Conservation (phyloP, 805 yeast genomes). For the Schizosaccharomyces lindneri region DNA sequence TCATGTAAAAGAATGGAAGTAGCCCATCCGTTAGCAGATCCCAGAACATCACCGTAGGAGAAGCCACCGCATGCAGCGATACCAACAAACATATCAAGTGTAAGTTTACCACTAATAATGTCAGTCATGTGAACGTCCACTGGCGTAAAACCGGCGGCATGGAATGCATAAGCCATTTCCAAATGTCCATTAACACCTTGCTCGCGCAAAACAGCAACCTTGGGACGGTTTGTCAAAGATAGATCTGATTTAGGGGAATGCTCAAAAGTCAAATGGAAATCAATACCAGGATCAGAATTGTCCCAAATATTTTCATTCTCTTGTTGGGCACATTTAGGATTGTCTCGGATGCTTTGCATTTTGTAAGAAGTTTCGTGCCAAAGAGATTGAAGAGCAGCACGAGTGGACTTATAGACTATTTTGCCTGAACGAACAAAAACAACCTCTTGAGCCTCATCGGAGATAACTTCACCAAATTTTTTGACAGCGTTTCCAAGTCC, state of each 20-base stretch:
- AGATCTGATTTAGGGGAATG: conserved; percentile 1
- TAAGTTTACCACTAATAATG: conserved; percentile 44
- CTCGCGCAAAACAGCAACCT: conserved; percentile 87
- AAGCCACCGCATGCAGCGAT: conserved; percentile 97
- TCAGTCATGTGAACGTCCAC: conserved; percentile 95
- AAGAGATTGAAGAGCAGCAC: conserved; percentile 49
- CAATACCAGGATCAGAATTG: conserved; percentile 72
- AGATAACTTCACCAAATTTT: conserved; percentile 38
- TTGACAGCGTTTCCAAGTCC: conserved; percentile 34
- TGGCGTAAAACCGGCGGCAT: conserved; percentile 82
- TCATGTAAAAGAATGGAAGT: conserved; percentile 75
- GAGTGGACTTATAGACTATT: conserved; percentile 26
- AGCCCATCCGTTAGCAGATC: conserved; percentile 99
- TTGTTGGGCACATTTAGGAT: conserved; percentile 72
- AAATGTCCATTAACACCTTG: conserved; percentile 96
- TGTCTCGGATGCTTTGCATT: conserved; percentile 78
- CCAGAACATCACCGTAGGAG: conserved; percentile 93
- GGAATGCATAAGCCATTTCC: conserved; percentile 96
- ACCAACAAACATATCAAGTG: conserved; percentile 64
- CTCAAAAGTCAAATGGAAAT: conserved; percentile 48
- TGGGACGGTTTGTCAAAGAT: conserved; percentile 26
- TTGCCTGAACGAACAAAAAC: neutral
- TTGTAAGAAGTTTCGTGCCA: conserved; percentile 81
- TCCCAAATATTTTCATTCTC: conserved; percentile 55
- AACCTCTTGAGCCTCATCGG: conserved; percentile 25